Evolutionary conservation across 2,329 filamentous ascomycete species (phyloP), one percentile per base, ranked within the genome.

Genomic region (Talaromyces atroroseus): DNA sequence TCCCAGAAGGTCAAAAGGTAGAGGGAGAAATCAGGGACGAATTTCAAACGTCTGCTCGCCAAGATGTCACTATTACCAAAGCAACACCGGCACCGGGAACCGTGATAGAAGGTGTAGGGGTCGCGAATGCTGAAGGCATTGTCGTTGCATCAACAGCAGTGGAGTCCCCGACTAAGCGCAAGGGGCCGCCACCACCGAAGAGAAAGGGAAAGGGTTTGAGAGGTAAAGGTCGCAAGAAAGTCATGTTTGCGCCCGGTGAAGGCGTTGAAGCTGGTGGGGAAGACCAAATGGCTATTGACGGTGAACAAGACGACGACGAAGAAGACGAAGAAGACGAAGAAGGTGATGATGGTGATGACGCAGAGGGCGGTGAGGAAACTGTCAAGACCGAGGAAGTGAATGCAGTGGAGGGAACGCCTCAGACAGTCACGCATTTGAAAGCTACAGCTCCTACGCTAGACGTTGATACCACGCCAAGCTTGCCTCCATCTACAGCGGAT

Each of bases 21-120:
- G 88, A 92, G 61, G 90, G 90, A 56, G 91, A 96, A 68, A 86
- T 96, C 51, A 82, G 90, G 58, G 76, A 80, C 38, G 76, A 79
- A 48, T 75, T 79, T 53, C 76, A 77, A 55, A 69, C 75, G 26
- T 70, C 76, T 45, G 77, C 78, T 45, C 73, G 70, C 48, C 67
- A 63, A 36, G 60, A 69, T 47, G 67, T 61, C 16, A 68, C 66
- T 2, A 67, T 74, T 14, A 69, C 67, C 21, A 65, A 67, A 2
- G 68, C 71, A 50, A 66, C 66, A 8, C 82, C 83, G 40, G 78
- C 79, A 5, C 81, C 80, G 1, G 79, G 81, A 23, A 83, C 79
- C n/a, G 73, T 81, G 6, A 79, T 85, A 29, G 82, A 87, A 79
- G 74, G 80, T 61, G 69, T 82, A 63, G 74, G 81, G 59, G 76